Percentiles rank a stretch among this genome's conserved stretches.
These are phyloP conservation scores for Heteromeles arbutifolia DNA, from an alignment of 306 rosid species.

Conservation along the genomic window DNA sequence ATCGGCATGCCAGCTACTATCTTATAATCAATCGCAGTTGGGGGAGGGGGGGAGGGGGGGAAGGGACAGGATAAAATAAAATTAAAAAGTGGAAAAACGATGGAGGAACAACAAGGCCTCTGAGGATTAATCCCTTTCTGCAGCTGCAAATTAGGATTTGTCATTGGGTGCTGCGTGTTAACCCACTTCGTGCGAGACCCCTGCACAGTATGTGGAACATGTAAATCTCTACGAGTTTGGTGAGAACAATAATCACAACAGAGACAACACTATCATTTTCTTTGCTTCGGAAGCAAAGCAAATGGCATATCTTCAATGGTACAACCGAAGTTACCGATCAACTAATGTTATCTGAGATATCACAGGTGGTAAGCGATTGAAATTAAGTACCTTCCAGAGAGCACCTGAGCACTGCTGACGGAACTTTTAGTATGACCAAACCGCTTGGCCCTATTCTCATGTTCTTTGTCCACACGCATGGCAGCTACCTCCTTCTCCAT, in stretches of 20 bases:
- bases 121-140: slow-evolving; percentile 27
- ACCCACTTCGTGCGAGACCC: slow-evolving; percentile 72
- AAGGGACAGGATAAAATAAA: slow-evolving; percentile 1
- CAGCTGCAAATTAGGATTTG: slow-evolving; percentile 29
- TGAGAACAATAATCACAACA: not conserved
- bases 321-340: no score
- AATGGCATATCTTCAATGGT: no score
- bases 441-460: slow-evolving; percentile 80
- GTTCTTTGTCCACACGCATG: slow-evolving; percentile 96
- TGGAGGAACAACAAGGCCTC: slow-evolving; percentile 36
- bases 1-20: slow-evolving; percentile 59
- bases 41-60: slow-evolving; percentile 16
- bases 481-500: slow-evolving; percentile 99
- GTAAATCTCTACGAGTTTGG: slow-evolving; percentile 11
- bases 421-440: slow-evolving; percentile 62
- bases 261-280: not conserved
- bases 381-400: slow-evolving; percentile 74
- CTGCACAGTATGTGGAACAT: slow-evolving; percentile 38
- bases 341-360: not conserved
- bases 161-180: slow-evolving; percentile 97
- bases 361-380: slow-evolving; percentile 1
- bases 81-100: slow-evolving; percentile 20
- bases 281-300: no score
- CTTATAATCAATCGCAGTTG: slow-evolving; percentile 46
- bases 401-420: slow-evolving; percentile 69